Conservation (phyloP, 2,329 filamentous ascomycete species). For the Monosporascus ibericus region DNA sequence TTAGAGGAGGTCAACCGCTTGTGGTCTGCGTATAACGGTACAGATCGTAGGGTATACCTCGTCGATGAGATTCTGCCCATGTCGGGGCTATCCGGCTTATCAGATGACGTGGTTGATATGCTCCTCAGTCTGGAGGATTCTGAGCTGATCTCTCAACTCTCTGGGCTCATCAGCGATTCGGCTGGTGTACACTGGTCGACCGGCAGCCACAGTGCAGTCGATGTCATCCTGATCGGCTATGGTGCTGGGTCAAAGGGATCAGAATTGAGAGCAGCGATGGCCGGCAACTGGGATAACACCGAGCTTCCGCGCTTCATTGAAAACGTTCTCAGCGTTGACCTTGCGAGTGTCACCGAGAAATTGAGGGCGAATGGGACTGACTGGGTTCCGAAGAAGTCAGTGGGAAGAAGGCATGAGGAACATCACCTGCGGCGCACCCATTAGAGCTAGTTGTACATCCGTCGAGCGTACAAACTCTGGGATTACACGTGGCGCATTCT, state of each 20-base stretch:
- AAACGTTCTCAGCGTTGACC: constrained; percentile 13
- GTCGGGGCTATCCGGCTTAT: constrained; percentile 25
- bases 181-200: constrained; percentile 29
- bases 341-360: constrained; percentile 14
- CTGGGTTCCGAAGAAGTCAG: constrained; percentile 1
- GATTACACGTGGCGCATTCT: no score
- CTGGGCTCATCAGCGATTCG: constrained; percentile 21
- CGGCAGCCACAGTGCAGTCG: constrained; percentile 27
- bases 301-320: constrained; percentile 17
- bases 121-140: constrained; percentile 16
- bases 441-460: no score
- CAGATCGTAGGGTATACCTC: constrained; percentile 24
- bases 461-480: no score
- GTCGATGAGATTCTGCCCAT: constrained; percentile 21
- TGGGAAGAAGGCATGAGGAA: not conserved
- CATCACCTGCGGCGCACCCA: no score
- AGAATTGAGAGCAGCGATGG: constrained; percentile 13
- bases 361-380: constrained; percentile 4
- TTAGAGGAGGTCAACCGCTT: constrained; percentile 22
- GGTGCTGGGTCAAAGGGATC: constrained; percentile 12
- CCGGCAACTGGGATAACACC: constrained; percentile 21
- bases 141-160: constrained; percentile 21
- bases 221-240: constrained; percentile 31
- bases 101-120: constrained; percentile 21
- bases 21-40: constrained; percentile 23